A percentile compares a stretch with the other conserved stretches of the same genome.
Evolutionary conservation across 179 eudicot species (phyloP).

Genomic region (Beta lomatogona): DNA sequence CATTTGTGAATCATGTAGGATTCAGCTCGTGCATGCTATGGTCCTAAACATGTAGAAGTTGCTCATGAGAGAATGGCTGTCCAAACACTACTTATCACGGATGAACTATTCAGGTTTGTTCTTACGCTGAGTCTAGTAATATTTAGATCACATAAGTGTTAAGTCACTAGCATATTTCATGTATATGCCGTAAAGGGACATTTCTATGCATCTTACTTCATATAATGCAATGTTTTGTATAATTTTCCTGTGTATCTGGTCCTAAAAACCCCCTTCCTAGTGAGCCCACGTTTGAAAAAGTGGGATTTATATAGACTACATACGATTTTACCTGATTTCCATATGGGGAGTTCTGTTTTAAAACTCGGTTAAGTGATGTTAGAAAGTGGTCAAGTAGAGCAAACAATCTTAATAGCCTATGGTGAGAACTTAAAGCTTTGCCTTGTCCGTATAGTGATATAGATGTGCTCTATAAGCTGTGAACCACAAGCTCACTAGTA

Average conservation of each 20-base stretch:
- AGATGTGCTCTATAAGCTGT: too few species aligned
- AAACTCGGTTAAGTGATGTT: background rate
- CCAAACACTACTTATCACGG: constrained; percentile 90
- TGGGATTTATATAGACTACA: background rate
- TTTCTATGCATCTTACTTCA: background rate
- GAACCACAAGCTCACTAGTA: too few species aligned
- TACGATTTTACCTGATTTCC: background rate
- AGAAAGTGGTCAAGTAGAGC: background rate
- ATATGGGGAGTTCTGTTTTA: background rate
- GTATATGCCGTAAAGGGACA: background rate
- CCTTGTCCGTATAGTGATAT: too few species aligned
- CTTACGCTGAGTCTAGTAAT: background rate
- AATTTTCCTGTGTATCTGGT: background rate
- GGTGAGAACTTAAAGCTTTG: too few species aligned
- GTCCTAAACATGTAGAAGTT: constrained; percentile 96
- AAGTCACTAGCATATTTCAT: background rate
- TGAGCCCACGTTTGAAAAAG: background rate
- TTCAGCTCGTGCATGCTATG: constrained; percentile 93
- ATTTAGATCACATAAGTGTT: background rate
- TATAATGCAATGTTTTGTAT: background rate
- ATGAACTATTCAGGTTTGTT: constrained; percentile 77
- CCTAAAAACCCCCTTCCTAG: background rate
- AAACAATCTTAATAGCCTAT: background rate
- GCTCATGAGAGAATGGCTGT: constrained; percentile 97
- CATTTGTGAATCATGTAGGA: constrained; percentile 42